Conservation (phyloP, 2,329 filamentous ascomycete genomes). For the Tolypocladium paradoxum region DNA sequence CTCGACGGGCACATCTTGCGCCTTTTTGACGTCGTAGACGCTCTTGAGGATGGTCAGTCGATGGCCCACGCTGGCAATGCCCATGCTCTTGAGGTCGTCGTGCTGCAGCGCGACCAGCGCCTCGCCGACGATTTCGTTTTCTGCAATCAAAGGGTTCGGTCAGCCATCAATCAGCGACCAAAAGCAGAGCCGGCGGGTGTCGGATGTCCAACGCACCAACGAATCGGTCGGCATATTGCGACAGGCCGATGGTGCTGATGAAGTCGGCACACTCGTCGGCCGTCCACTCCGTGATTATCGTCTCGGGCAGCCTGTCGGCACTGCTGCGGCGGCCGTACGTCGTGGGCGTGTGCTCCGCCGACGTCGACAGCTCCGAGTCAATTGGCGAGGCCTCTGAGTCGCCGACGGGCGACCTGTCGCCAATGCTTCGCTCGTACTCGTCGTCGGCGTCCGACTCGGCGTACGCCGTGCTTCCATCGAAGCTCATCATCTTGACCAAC, state of each 20-base stretch:
- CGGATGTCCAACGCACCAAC: slow-evolving; percentile 50
- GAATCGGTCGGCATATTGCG: slow-evolving; percentile 74
- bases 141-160: slow-evolving; percentile 31
- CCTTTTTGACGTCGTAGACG: slow-evolving; percentile 92
- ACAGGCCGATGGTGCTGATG: slow-evolving; percentile 65
- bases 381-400: slow-evolving; percentile 61
- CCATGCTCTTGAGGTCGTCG: slow-evolving; percentile 91
- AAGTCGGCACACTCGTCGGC: slow-evolving; percentile 87
- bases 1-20: slow-evolving; percentile 83
- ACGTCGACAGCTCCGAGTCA: slow-evolving; percentile 60
- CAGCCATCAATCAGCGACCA: slow-evolving; percentile 2
- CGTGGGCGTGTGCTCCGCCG: slow-evolving; percentile 66
- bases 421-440: slow-evolving; percentile 67
- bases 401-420: slow-evolving; percentile 55
- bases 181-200: background rate
- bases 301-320: slow-evolving; percentile 58
- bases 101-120: slow-evolving; percentile 81
- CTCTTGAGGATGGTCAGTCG: slow-evolving; percentile 89
- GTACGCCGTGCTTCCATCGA: slow-evolving; percentile 58
- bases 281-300: slow-evolving; percentile 69
- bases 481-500: slow-evolving; percentile 37
- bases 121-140: slow-evolving; percentile 90
- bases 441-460: slow-evolving; percentile 74
- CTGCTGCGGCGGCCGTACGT: slow-evolving; percentile 59
- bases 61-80: slow-evolving; percentile 85